Evolutionary conservation across 2,329 filamentous ascomycete species (phyloP), one percentile per base, ranked within the genome.

Genomic region (Cercospora sp.): DNA sequence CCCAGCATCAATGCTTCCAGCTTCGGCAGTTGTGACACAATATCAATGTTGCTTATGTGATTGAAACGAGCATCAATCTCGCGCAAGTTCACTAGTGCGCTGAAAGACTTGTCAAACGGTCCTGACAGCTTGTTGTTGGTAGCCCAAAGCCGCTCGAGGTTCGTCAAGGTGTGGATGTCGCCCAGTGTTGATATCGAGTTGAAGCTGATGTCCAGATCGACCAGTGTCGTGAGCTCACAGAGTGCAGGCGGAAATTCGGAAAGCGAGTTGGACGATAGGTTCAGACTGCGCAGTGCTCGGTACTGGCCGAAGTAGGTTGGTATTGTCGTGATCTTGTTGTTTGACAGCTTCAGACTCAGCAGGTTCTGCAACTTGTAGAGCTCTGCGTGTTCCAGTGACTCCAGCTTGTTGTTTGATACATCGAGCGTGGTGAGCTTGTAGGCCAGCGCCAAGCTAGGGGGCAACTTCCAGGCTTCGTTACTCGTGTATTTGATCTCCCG

Each of bases 61-160:
- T 99, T 99, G 83, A 96, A 98, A 71, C 97, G 93, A 71, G 97
- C 90, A 79, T 99, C 95, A 53, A 99, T 88, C 80, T 98, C 94
- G 70, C 92, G 92, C 63, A 99, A 83, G 75, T 87, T 96, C 58
- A 86, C 81, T 7, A 98, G 82, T n/a, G 90, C 85, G 69, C 84
- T 87, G 76, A 98, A 91, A 1, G 86, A 82, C 18, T 71, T 72
- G 8, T 93, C 91, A 40, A 98, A 88, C 6, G 89, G 85, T 2
- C 92, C 92, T 21, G 87, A 86, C 13, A 99, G 83, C 69, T 91
- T 90, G 80, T 99, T 99, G 81, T 99, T 99, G 1, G 95, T 98
- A 73, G 97, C 94, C 82, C 95, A 93, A 32, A 99, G 86, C 71
- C 94, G 89, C 80, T 98, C 95, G 43, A 99, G 82, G 65, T 89